Percentiles rank a stretch among this genome's conserved stretches.
Evolutionary conservation across 2,329 filamentous ascomycete species (phyloP).

Genomic region (Albifimbria verrucaria): DNA sequence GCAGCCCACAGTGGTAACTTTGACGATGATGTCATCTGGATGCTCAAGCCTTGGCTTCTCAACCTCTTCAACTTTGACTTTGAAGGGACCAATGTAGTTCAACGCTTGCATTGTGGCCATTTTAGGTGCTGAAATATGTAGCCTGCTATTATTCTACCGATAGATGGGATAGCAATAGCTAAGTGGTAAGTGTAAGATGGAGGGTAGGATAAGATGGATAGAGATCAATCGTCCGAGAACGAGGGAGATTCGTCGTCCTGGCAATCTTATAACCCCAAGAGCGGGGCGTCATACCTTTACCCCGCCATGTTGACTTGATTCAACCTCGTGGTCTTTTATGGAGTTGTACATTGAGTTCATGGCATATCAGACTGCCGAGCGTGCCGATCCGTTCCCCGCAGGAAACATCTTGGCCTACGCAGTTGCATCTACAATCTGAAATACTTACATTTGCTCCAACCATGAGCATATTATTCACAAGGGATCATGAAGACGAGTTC

Average conservation of each 20-base stretch:
- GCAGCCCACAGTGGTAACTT: slow-evolving; percentile 56
- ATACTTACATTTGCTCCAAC: no score
- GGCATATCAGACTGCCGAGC: background rate
- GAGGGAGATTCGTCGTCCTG: no score
- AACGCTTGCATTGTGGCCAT: slow-evolving; percentile 54
- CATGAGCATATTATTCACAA: no score
- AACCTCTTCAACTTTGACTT: slow-evolving; percentile 60
- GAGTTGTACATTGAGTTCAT: background rate
- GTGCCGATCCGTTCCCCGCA: background rate
- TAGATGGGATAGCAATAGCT: background rate
- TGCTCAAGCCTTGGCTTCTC: slow-evolving; percentile 57
- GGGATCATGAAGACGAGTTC: no score
- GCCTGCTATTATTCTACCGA: background rate
- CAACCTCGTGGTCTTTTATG: background rate
- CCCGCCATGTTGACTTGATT: background rate
- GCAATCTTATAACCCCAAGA: background rate
- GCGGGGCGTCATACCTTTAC: background rate
- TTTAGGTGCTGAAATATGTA: background rate
- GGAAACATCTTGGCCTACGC: background rate
- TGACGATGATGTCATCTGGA: slow-evolving; percentile 63
- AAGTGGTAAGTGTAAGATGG: background rate
- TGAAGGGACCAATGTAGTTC: slow-evolving; percentile 59
- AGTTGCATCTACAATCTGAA: no score
- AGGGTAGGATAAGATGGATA: no score
- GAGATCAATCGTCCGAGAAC: no score